phyloP scores from a whole-genome alignment of 2,329 filamentous ascomycete genomes.

The Pseudomassariella vexata region DNA sequence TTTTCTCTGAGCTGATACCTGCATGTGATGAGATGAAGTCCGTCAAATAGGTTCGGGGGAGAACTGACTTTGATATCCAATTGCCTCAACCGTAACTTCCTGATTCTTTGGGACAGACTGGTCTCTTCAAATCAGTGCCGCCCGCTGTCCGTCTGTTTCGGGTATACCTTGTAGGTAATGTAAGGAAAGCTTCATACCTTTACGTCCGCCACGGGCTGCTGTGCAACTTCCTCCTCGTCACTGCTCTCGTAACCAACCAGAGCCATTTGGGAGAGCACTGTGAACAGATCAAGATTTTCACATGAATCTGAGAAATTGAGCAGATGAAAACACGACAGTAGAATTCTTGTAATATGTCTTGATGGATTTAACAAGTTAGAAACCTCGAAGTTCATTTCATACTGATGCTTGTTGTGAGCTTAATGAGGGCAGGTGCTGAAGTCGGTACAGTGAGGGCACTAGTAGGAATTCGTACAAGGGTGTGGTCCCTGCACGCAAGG shows the following conservation, averaged over 20 bases:
- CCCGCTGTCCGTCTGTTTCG: conserved; percentile 19
- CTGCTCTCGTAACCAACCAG: conserved; percentile 27
- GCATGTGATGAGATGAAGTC: conserved; percentile 4
- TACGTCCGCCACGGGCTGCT: conserved; percentile 21
- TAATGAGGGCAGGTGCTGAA: too few relatives aligned
- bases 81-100: conserved; percentile 11
- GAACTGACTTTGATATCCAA: conserved; percentile 16
- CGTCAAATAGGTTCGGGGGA: background rate
- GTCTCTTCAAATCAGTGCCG: conserved; percentile 27
- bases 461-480: conserved; percentile 1
- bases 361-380: too few relatives aligned
- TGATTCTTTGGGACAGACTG: conserved; percentile 20
- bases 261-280: too few relatives aligned
- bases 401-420: too few relatives aligned
- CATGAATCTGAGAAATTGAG: too few relatives aligned
- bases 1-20: conserved; percentile 8
- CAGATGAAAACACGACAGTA: too few relatives aligned
- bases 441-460: too few relatives aligned
- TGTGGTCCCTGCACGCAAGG: conserved; percentile 3
- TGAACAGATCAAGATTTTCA: too few relatives aligned
- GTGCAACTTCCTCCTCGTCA: conserved; percentile 24
- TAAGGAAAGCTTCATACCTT: too few relatives aligned
- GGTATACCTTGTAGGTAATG: too few relatives aligned
- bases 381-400: too few relatives aligned
- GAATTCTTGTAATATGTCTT: too few relatives aligned